Percentiles rank a stretch among this genome's conserved stretches.
Conservation (phyloP, 1,284 basidiomycete genomes). For the Coriolopsis trogii region DNA sequence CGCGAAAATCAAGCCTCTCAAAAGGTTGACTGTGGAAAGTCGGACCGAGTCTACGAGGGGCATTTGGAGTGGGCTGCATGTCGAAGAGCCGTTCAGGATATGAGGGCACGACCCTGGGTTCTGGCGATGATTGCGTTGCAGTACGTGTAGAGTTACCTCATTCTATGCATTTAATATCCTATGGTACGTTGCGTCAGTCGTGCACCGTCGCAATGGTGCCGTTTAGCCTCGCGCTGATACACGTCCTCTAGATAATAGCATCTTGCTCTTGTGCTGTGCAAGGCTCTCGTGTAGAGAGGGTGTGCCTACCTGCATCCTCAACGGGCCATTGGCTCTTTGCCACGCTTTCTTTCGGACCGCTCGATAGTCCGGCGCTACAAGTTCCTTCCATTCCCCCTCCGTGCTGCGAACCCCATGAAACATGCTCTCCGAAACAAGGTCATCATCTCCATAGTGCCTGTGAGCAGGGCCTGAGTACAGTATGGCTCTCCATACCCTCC, state of each 20-base stretch:
- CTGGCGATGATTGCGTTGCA: constrained; percentile 1
- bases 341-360: background rate
- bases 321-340: background rate
- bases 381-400: too few species aligned
- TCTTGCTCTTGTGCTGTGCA: constrained; percentile 1
- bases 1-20: constrained; percentile 78
- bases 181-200: constrained; percentile 15
- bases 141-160: constrained; percentile 26
- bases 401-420: too few species aligned
- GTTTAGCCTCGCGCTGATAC: constrained; percentile 11
- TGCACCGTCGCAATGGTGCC: background rate
- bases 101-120: constrained; percentile 21
- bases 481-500: constrained; percentile 5
- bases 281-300: constrained; percentile 1
- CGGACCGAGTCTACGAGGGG: constrained; percentile 79
- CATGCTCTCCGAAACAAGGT: constrained; percentile 9
- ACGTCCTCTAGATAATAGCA: constrained; percentile 10
- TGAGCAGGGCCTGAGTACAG: constrained; percentile 1
- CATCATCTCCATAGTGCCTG: constrained; percentile 11
- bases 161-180: constrained; percentile 11
- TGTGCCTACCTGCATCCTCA: background rate
- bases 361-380: background rate
- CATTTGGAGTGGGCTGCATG: constrained; percentile 85
- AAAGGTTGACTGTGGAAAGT: constrained; percentile 72
- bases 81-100: constrained; percentile 53